A percentile compares a stretch with the other conserved stretches of the same genome.
These are phyloP conservation scores for Hypoxylon sp. DNA, from an alignment of 2,329 filamentous ascomycete genomes.

Conservation along the genomic window DNA sequence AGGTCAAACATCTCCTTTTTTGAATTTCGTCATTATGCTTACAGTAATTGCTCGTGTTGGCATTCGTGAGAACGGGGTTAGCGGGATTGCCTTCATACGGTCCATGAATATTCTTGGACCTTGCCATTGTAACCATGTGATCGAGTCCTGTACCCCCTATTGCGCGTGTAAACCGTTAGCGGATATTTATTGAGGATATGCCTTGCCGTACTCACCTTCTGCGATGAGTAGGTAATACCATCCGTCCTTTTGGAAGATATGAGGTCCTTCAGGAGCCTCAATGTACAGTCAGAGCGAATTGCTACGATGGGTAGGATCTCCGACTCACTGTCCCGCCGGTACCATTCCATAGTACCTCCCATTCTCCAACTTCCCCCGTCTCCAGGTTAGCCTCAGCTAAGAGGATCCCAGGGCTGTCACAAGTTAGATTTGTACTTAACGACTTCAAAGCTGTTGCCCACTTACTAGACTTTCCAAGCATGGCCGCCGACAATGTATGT, in stretches of 20 bases:
- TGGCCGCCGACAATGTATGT: constrained; percentile 61
- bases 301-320: neutral
- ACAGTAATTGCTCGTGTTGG: constrained; percentile 58
- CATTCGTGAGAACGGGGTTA: constrained; percentile 62
- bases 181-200: neutral
- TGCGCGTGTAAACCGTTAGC: neutral
- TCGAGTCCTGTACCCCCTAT: constrained; percentile 60
- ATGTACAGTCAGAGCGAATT: neutral
- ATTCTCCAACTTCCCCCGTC: constrained; percentile 55
- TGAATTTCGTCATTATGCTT: constrained; percentile 17
- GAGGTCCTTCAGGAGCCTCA: constrained; percentile 63
- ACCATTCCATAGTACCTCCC: constrained; percentile 60
- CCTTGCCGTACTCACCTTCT: constrained; percentile 53
- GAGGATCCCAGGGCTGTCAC: constrained; percentile 54
- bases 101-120: constrained; percentile 56
- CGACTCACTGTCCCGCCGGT: constrained; percentile 54
- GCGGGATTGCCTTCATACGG: constrained; percentile 57
- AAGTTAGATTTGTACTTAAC: constrained; percentile 8
- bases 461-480: constrained; percentile 52
- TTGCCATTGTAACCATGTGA: constrained; percentile 63
- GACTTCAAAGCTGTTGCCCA: neutral
- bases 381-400: constrained; percentile 55
- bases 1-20: neutral
- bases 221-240: constrained; percentile 67
- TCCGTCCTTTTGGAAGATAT: constrained; percentile 63